Percentiles rank a stretch among this genome's conserved stretches.
Evolutionary conservation across 805 yeast genomes (phyloP).

Genomic region (Kregervanrija pseudodelftensis): DNA sequence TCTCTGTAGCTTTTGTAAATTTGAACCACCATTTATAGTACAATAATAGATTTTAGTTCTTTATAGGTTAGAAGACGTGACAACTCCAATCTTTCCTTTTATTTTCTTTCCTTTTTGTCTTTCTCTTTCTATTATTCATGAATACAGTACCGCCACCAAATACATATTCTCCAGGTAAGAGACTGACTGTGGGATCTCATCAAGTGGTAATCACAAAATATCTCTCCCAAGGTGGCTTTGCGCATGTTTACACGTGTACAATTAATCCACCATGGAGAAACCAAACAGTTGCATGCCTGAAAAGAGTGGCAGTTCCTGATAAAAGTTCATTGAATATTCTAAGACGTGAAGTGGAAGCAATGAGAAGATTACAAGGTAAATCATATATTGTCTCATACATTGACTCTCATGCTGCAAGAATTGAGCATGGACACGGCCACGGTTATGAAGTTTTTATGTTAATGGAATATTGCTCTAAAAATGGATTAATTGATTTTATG

Average conservation of each 20-base stretch:
- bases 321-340: slow-evolving; percentile 59
- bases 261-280: slow-evolving; percentile 38
- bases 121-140: too few species aligned
- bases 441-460: slow-evolving; percentile 74
- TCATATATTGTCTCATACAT: slow-evolving; percentile 59
- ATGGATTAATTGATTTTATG: slow-evolving; percentile 76
- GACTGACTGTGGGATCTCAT: slow-evolving; percentile 44
- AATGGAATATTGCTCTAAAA: slow-evolving; percentile 74
- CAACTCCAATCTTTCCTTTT: too few species aligned
- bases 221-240: slow-evolving; percentile 57
- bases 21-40: too few species aligned
- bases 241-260: slow-evolving; percentile 65
- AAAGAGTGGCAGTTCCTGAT: slow-evolving; percentile 67
- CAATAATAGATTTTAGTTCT: too few species aligned
- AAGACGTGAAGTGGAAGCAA: slow-evolving; percentile 72
- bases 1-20: too few species aligned
- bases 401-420: slow-evolving; percentile 70
- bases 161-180: slow-evolving; percentile 34
- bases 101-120: too few species aligned
- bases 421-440: slow-evolving; percentile 13
- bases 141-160: slow-evolving; percentile 12
- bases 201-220: slow-evolving; percentile 37
- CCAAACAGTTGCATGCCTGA: slow-evolving; percentile 53
- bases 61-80: too few species aligned
- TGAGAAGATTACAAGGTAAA: slow-evolving; percentile 55